Conservation (phyloP, 169 alveolate species). For the Theileria equi region DNA sequence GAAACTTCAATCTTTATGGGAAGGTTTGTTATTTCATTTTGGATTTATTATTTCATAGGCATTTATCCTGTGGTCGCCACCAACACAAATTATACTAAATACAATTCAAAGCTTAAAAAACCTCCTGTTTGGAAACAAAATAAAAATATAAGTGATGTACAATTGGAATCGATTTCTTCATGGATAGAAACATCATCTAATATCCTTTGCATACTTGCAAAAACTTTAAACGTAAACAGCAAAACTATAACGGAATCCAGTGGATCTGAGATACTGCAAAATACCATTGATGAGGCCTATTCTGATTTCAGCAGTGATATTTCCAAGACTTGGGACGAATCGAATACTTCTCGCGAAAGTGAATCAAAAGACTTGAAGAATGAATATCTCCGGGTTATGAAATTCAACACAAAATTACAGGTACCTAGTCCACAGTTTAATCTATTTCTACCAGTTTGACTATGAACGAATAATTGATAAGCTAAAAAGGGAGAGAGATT, state of each 20-base stretch:
- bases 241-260: background rate
- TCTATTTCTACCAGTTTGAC: constrained; percentile 7
- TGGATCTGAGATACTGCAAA: constrained; percentile 25
- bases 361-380: constrained; percentile 1
- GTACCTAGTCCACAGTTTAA: background rate
- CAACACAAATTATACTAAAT: constrained; percentile 5
- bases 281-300: constrained; percentile 19
- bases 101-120: background rate
- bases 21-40: constrained; percentile 3
- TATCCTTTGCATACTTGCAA: constrained; percentile 21
- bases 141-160: constrained; percentile 28
- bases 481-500: constrained; percentile 23
- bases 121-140: constrained; percentile 46
- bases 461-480: constrained; percentile 43
- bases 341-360: background rate
- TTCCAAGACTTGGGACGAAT: constrained; percentile 3
- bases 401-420: constrained; percentile 36
- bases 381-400: constrained; percentile 36
- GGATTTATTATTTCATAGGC: too few relatives aligned
- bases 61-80: background rate
- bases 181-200: constrained; percentile 54
- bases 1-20: background rate
- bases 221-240: constrained; percentile 11
- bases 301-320: background rate
- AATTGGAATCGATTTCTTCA: constrained; percentile 24